These are phyloP conservation scores for Lepiota venenata DNA, from an alignment of 768 basidiomycete species.

Conservation along the genomic window DNA sequence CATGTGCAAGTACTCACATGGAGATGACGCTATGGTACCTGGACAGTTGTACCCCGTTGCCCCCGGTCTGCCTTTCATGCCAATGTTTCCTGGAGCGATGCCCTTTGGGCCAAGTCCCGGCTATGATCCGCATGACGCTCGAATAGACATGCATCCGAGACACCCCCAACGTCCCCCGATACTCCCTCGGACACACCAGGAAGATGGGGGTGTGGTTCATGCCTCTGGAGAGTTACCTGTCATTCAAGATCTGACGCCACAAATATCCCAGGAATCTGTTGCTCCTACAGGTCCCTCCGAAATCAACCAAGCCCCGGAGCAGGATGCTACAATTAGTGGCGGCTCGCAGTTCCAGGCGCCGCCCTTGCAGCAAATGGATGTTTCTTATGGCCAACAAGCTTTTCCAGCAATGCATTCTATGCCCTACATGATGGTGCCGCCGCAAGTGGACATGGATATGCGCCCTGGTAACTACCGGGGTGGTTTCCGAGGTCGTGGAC, in stretches of 20 bases:
- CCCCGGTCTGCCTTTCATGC: constrained; percentile 60
- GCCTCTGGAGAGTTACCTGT: constrained; percentile 76
- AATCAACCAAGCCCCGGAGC: constrained; percentile 23
- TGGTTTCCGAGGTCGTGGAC: constrained; percentile 41
- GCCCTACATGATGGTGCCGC: constrained; percentile 19
- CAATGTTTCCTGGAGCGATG: constrained; percentile 63
- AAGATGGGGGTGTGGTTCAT: constrained; percentile 42
- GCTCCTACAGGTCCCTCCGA: constrained; percentile 17
- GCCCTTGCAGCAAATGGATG: constrained; percentile 5
- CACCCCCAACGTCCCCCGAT: constrained; percentile 52
- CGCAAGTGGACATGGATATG: constrained; percentile 29
- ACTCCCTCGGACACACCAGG: constrained; percentile 51
- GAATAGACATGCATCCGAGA: constrained; percentile 72
- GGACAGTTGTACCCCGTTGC: constrained; percentile 62
- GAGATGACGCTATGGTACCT: constrained; percentile 81
- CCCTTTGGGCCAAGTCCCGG: constrained; percentile 48
- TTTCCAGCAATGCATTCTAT: constrained; percentile 7
- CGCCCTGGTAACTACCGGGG: constrained; percentile 17
- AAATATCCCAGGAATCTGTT: constrained; percentile 29
- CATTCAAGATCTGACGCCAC: constrained; percentile 79
- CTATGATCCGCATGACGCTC: constrained; percentile 78
- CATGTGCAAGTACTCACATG: constrained; percentile 90
- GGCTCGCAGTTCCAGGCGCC: constrained; percentile 7
- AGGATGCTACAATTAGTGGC: constrained; percentile 13
- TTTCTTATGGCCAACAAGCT: not conserved